Evolutionary conservation across 257 asterid genomes (phyloP), one percentile per base, ranked within the genome.

Genomic region (Plantago elongata): DNA sequence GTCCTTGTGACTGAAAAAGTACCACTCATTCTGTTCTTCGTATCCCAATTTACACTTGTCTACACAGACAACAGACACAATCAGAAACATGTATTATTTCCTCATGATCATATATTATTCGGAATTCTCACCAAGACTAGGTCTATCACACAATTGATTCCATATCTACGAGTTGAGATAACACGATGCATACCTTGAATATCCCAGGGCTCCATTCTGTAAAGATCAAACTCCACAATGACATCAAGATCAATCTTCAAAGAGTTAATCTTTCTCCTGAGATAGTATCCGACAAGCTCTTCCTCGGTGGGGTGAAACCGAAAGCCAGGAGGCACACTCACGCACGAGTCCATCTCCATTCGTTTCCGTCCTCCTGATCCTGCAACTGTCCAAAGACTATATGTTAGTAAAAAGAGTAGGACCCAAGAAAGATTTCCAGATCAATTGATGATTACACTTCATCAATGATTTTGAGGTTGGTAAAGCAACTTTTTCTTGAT

Each of bases 141-240:
- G 40, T 7, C 40, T 34, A 34, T 34, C 27, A 22, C 27, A 22
- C 27, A 22, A 22, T 22, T 2, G 27, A 22, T 1, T 22, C 27
- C 27, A 22, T 22, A 22, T 22, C 27, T 22, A 22, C 27, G 27
- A 22, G 27, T 22, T 22, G 27, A 22, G 27, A 22, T 2, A 22
- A 22, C 27, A 22, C 4, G 40, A 34, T 34, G 40, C 29, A 7
- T 60, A 87, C 98, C 98, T 83, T 91, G 78, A 73, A 91, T 81
- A 54, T 88, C 98, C 98, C 98, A 91, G 18, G 98, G 98, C 84
- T 91, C 98, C 72, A 91, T 91, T 69, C 81, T 78, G 62, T 91
- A 88, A 71, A 90, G 97, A 75, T 90, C 97, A 57, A 90, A 67
- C 51, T 88, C 98, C 17, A 74, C 70, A 15, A 91, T 88, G 64